Percentiles rank a stretch among this genome's conserved stretches.
Evolutionary conservation across 495 filamentous ascomycete genomes (phyloP).

Genomic region (Xylaria sp.): DNA sequence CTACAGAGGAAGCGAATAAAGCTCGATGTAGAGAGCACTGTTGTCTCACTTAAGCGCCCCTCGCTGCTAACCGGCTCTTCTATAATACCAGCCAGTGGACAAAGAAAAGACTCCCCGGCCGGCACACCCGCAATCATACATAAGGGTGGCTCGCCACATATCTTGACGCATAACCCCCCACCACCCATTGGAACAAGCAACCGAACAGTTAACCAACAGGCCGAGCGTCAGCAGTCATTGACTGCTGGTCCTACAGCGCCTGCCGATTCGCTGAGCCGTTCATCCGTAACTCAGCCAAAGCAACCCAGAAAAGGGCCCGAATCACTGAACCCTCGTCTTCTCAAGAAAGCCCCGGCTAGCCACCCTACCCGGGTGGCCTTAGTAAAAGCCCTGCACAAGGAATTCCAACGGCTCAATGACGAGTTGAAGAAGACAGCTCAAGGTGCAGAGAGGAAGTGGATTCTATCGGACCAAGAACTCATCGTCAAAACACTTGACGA

Average conservation of each 20-base stretch:
- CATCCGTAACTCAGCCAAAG: constrained; percentile 12
- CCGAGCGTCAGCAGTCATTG: constrained; percentile 2
- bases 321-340: constrained; percentile 80
- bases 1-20: constrained; percentile 37
- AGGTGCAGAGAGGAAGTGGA: constrained; percentile 51
- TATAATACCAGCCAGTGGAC: background rate
- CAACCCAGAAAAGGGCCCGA: constrained; percentile 44
- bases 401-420: constrained; percentile 75
- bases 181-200: background rate
- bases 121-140: constrained; percentile 1
- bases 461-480: constrained; percentile 72
- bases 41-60: constrained; percentile 20
- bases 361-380: constrained; percentile 72
- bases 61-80: background rate
- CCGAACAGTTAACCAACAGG: background rate
- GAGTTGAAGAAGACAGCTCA: constrained; percentile 61
- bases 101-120: background rate
- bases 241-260: constrained; percentile 17
- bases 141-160: background rate
- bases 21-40: constrained; percentile 24
- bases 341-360: constrained; percentile 72
- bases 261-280: constrained; percentile 1
- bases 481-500: constrained; percentile 81
- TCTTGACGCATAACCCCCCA: background rate
- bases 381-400: constrained; percentile 74